phyloP scores from a whole-genome alignment of 768 basidiomycete genomes.

The Boletales sp. region DNA sequence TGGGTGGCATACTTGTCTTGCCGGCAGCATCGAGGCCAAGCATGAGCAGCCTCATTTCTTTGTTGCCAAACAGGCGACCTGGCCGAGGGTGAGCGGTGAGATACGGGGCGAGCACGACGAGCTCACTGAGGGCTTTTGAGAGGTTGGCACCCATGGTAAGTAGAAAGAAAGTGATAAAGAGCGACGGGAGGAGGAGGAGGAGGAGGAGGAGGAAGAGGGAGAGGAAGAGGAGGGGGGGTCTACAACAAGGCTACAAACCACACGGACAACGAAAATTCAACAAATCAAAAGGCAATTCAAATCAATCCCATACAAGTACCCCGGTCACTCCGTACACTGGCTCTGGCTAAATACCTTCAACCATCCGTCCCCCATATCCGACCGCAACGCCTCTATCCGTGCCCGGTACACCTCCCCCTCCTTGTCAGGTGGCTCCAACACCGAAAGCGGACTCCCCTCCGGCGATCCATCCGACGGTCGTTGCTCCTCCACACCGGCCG shows the following conservation, averaged over 20 bases:
- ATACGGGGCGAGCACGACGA: not conserved
- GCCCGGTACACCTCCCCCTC: conserved; percentile 72
- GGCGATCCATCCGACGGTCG: conserved; percentile 18
- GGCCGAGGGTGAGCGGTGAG: conserved; percentile 9
- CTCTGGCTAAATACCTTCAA: conserved; percentile 79
- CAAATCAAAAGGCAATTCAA: too few relatives aligned
- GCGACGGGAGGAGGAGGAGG: conserved; percentile 39
- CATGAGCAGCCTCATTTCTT: conserved; percentile 98
- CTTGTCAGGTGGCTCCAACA: conserved; percentile 51
- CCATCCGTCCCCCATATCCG: conserved; percentile 90
- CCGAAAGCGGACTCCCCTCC: conserved; percentile 19
- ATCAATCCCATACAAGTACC: conserved; percentile 14
- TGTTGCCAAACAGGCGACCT: conserved; percentile 97
- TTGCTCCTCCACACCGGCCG: not conserved
- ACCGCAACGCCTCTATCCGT: conserved; percentile 75
- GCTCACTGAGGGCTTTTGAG: conserved; percentile 68
- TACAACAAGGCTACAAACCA: too few relatives aligned
- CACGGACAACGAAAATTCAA: too few relatives aligned
- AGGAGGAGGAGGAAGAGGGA: too few relatives aligned
- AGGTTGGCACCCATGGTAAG: conserved; percentile 78
- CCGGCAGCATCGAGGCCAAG: conserved; percentile 96
- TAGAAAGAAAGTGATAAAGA: conserved; percentile 43
- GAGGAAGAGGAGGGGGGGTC: too few relatives aligned
- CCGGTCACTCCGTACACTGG: conserved; percentile 32
- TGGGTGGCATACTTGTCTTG: conserved; percentile 80